Conservation (phyloP, 2,329 filamentous ascomycete species). For the Whalleya microplaca region DNA sequence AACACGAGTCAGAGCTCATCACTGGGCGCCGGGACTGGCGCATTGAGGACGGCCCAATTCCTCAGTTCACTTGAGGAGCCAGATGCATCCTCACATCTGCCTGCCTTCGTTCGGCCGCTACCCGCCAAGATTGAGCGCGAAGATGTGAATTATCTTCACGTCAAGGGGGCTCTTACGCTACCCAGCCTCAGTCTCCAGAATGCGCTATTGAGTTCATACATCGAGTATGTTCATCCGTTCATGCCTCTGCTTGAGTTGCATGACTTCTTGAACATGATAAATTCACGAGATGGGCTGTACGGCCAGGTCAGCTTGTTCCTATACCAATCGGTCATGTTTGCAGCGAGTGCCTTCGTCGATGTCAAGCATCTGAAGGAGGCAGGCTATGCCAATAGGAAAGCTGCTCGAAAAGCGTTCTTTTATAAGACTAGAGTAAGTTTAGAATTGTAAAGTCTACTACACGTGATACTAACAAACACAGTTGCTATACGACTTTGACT, state of each 20-base stretch:
- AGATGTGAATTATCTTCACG: slow-evolving; percentile 80
- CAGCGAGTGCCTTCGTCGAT: slow-evolving; percentile 85
- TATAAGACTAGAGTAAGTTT: slow-evolving; percentile 77
- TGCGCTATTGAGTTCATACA: slow-evolving; percentile 79
- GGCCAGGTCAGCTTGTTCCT: slow-evolving; percentile 81
- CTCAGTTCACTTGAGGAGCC: slow-evolving; percentile 53
- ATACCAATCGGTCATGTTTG: slow-evolving; percentile 95
- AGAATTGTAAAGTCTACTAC: not conserved
- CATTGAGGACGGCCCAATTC: slow-evolving; percentile 47
- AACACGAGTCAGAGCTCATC: slow-evolving; percentile 31
- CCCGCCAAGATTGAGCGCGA: slow-evolving; percentile 77
- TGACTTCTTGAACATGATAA: slow-evolving; percentile 63
- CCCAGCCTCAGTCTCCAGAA: slow-evolving; percentile 73
- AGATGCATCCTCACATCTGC: slow-evolving; percentile 55
- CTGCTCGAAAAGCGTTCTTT: slow-evolving; percentile 86
- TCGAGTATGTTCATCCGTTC: slow-evolving; percentile 90
- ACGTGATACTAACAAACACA: slow-evolving; percentile 39
- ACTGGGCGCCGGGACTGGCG: slow-evolving; percentile 32
- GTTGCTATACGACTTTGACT: slow-evolving; percentile 93
- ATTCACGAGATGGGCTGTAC: slow-evolving; percentile 67
- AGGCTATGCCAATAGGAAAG: slow-evolving; percentile 78
- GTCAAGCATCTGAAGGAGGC: slow-evolving; percentile 75
- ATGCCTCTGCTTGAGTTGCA: slow-evolving; percentile 83
- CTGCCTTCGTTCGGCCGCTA: slow-evolving; percentile 76
- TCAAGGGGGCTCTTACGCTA: slow-evolving; percentile 82